These are phyloP conservation scores for Lasiodiplodia theobromae DNA, from an alignment of 2,329 filamentous ascomycete species.

Conservation along the genomic window DNA sequence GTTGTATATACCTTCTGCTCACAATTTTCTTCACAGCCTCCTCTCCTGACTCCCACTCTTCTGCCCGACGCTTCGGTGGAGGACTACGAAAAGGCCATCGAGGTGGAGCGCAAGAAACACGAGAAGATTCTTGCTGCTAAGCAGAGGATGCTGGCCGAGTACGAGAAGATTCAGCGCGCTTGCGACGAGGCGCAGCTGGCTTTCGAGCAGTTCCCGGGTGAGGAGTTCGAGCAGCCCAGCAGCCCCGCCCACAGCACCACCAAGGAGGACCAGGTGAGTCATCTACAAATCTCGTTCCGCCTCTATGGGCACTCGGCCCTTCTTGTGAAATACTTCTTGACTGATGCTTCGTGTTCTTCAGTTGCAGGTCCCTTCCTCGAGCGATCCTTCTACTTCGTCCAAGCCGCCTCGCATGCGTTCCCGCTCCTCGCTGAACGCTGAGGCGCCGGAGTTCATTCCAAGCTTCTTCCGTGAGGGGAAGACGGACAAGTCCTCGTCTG, in stretches of 20 bases:
- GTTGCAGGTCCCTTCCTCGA: neutral
- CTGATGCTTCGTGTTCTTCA: no score
- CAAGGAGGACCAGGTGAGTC: neutral
- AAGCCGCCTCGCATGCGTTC: neutral
- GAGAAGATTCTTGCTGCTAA: neutral
- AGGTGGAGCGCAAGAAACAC: neutral
- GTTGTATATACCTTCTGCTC: neutral
- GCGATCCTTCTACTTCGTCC: neutral
- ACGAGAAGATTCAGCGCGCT: neutral
- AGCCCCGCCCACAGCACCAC: neutral
- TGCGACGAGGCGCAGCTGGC: neutral
- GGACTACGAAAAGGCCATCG: constrained; percentile 9
- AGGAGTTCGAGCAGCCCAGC: neutral
- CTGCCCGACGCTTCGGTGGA: neutral
- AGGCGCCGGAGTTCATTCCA: neutral
- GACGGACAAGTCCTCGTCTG: no score
- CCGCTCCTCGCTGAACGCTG: neutral
- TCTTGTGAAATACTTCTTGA: no score
- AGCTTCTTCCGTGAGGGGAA: neutral
- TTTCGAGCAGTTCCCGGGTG: neutral
- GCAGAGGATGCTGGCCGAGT: neutral
- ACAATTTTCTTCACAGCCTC: neutral
- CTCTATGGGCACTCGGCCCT: no score
- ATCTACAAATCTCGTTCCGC: no score
- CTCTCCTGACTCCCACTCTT: neutral